These are phyloP conservation scores for Boletus bicolor DNA, from an alignment of 768 basidiomycete genomes.

Conservation along the genomic window DNA sequence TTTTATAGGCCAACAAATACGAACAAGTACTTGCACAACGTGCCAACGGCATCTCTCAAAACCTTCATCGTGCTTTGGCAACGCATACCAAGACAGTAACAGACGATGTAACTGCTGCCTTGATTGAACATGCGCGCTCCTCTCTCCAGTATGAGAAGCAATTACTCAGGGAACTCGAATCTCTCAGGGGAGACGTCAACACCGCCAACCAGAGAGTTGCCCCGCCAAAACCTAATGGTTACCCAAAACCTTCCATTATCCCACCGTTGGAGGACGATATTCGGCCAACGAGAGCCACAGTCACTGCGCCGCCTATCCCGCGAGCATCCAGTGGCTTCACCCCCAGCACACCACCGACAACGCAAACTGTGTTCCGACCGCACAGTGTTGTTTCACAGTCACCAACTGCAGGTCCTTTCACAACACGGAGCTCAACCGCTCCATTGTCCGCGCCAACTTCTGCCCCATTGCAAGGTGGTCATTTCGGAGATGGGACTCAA, in stretches of 20 bases:
- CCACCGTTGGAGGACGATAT: slow-evolving; percentile 63
- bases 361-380: slow-evolving; percentile 27
- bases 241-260: slow-evolving; percentile 59
- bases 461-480: slow-evolving; percentile 59
- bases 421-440: slow-evolving; percentile 17
- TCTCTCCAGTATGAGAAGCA: slow-evolving; percentile 91
- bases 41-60: slow-evolving; percentile 92
- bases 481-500: slow-evolving; percentile 70
- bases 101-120: slow-evolving; percentile 84
- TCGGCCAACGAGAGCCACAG: slow-evolving; percentile 26
- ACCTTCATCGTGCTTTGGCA: slow-evolving; percentile 82
- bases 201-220: slow-evolving; percentile 61
- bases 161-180: slow-evolving; percentile 81
- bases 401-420: slow-evolving; percentile 56
- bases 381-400: slow-evolving; percentile 41
- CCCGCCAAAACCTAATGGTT: slow-evolving; percentile 44
- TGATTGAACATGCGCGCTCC: slow-evolving; percentile 91
- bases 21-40: slow-evolving; percentile 81
- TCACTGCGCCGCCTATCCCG: slow-evolving; percentile 23
- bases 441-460: slow-evolving; percentile 32
- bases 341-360: slow-evolving; percentile 12
- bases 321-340: slow-evolving; percentile 21
- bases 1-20: slow-evolving; percentile 77
- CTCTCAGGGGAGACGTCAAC: slow-evolving; percentile 71
- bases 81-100: slow-evolving; percentile 84